Evolutionary conservation across 2,329 filamentous ascomycete genomes (phyloP).

Genomic region (Sporothrix mexicana): DNA sequence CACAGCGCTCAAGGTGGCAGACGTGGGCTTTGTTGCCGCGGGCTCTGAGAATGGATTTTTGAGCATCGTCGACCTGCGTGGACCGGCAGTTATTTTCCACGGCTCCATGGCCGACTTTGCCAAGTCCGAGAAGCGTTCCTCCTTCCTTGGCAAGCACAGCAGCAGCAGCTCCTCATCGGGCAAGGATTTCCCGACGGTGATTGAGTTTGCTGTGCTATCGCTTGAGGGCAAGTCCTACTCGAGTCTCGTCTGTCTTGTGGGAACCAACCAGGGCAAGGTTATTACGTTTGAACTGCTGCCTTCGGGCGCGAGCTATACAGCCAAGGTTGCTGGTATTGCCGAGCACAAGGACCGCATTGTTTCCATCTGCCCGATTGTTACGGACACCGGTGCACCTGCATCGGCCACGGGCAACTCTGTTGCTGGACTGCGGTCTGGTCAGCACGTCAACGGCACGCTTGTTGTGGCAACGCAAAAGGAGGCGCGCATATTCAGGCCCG

Average conservation of each 20-base stretch:
- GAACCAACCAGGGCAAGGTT: constrained; percentile 82
- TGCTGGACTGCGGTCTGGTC: constrained; percentile 74
- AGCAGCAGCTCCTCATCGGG: constrained; percentile 40
- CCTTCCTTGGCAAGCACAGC: constrained; percentile 66
- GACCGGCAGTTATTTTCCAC: constrained; percentile 81
- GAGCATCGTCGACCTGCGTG: constrained; percentile 84
- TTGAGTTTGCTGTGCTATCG: constrained; percentile 94
- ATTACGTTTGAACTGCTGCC: constrained; percentile 91
- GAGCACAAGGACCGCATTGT: constrained; percentile 73
- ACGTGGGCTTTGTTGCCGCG: constrained; percentile 88
- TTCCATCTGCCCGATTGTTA: constrained; percentile 77
- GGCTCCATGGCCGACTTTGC: constrained; percentile 73
- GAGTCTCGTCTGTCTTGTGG: constrained; percentile 89
- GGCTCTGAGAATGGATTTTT: constrained; percentile 84
- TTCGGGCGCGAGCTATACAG: constrained; percentile 72
- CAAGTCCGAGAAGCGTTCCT: constrained; percentile 76
- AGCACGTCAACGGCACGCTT: constrained; percentile 78
- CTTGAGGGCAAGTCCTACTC: constrained; percentile 94
- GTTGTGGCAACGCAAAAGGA: constrained; percentile 73
- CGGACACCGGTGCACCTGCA: constrained; percentile 77
- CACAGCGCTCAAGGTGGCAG: constrained; percentile 80
- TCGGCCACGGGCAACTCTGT: constrained; percentile 76
- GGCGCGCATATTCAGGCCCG: constrained; percentile 86
- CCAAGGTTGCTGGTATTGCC: constrained; percentile 71
- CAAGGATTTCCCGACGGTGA: constrained; percentile 76